Percentiles rank a stretch among this genome's conserved stretches.
Evolutionary conservation across 2,329 filamentous ascomycete species (phyloP).

Genomic region (Microdochium bolleyi): DNA sequence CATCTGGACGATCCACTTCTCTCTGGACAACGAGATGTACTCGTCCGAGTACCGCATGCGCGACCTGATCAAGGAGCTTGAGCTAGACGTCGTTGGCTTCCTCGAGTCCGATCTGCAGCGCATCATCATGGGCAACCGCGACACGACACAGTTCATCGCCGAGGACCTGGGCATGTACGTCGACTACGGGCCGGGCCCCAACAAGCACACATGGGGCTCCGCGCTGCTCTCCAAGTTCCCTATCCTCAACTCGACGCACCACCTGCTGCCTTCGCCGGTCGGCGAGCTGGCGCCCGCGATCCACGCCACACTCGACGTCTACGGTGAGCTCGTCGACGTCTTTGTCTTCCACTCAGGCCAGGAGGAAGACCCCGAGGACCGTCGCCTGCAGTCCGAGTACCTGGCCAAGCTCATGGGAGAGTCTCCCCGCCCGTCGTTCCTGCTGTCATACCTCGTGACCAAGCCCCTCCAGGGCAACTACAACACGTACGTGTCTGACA

Average conservation of each 20-base stretch:
- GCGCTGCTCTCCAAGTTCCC: slow-evolving; percentile 95
- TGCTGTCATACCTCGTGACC: slow-evolving; percentile 89
- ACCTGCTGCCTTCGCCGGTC: slow-evolving; percentile 85
- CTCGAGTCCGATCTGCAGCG: slow-evolving; percentile 89
- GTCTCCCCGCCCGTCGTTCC: slow-evolving; percentile 68
- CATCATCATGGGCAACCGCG: slow-evolving; percentile 99
- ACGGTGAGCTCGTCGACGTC: slow-evolving; percentile 82
- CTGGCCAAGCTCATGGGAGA: slow-evolving; percentile 82
- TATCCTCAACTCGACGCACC: slow-evolving; percentile 93
- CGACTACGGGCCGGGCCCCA: slow-evolving; percentile 92
- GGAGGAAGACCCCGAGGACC: slow-evolving; percentile 90
- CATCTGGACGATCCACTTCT: slow-evolving; percentile 99
- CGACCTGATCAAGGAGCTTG: slow-evolving; percentile 84
- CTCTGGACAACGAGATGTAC: slow-evolving; percentile 98
- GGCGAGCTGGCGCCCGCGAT: slow-evolving; percentile 95
- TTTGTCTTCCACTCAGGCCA: slow-evolving; percentile 99
- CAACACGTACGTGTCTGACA: slow-evolving; percentile 83
- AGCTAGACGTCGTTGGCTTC: slow-evolving; percentile 94
- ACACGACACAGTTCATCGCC: slow-evolving; percentile 88
- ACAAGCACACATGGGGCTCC: slow-evolving; percentile 97
- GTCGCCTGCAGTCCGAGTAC: slow-evolving; percentile 79
- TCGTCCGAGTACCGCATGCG: slow-evolving; percentile 91
- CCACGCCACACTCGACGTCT: slow-evolving; percentile 90
- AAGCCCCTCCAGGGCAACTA: slow-evolving; percentile 90
- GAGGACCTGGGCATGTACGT: slow-evolving; percentile 98